Evolutionary conservation across 1,284 basidiomycete species (phyloP).

Genomic region (Fomitopsis betulina): DNA sequence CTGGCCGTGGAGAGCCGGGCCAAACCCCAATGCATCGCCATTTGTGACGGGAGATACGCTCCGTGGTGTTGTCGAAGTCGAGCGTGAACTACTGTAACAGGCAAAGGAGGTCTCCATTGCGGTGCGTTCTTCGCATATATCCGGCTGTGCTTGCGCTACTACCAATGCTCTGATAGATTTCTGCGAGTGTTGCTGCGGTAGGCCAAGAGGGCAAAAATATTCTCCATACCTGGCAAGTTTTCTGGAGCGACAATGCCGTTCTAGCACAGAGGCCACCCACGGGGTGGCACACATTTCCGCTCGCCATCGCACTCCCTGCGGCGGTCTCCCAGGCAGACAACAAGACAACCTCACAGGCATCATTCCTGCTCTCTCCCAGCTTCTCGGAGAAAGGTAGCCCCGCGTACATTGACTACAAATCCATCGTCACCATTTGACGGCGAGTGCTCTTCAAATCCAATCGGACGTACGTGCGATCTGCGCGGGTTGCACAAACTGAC

Average conservation of each 20-base stretch:
- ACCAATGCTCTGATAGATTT: conserved; percentile 15
- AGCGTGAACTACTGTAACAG: conserved; percentile 25
- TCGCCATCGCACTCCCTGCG: conserved; percentile 27
- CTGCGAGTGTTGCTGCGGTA: conserved; percentile 29
- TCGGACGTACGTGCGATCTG: conserved; percentile 24
- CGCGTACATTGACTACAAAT: conserved; percentile 36
- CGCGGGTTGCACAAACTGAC: not conserved
- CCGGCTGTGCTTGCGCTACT: not conserved
- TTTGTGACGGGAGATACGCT: conserved; percentile 25
- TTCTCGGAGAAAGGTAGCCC: conserved; percentile 35
- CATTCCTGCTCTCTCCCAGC: conserved; percentile 31
- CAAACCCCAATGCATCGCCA: conserved; percentile 23
- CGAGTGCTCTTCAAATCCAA: conserved; percentile 28
- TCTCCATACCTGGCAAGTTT: conserved; percentile 20
- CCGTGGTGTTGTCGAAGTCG: conserved; percentile 26
- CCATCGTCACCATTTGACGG: conserved; percentile 30
- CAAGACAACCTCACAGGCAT: conserved; percentile 17
- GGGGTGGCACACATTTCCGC: conserved; percentile 28
- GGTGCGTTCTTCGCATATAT: conserved; percentile 15
- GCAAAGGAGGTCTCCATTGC: conserved; percentile 26
- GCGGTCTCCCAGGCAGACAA: conserved; percentile 21
- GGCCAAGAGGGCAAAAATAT: conserved; percentile 34
- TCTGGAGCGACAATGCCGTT: conserved; percentile 22
- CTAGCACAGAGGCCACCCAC: conserved; percentile 14
- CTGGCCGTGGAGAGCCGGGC: conserved; percentile 27